Conservation (phyloP, 495 filamentous ascomycete species). For the Penicillium cataractarum region DNA sequence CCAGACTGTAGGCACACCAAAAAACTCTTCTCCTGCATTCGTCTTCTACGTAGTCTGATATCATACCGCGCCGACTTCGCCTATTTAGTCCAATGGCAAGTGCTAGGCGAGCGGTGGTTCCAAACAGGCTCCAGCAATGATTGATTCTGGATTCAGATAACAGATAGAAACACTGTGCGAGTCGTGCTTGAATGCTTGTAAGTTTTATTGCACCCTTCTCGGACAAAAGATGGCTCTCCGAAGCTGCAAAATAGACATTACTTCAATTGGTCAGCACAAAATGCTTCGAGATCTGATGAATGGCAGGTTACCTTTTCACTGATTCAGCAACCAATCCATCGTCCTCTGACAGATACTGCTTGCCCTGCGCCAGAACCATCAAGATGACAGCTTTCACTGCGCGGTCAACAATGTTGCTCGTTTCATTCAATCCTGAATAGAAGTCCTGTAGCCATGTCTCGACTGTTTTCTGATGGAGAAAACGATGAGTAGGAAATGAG, state of each 20-base stretch:
- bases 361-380: neutral
- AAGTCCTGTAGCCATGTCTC: neutral
- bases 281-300: neutral
- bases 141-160: slow-evolving; percentile 40
- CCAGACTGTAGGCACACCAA: neutral
- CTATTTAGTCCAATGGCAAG: slow-evolving; percentile 14
- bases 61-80: neutral
- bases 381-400: neutral
- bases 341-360: neutral
- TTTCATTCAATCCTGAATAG: neutral
- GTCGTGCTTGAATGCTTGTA: slow-evolving; percentile 37
- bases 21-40: neutral
- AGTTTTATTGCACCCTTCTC: slow-evolving; percentile 38
- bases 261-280: neutral
- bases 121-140: slow-evolving; percentile 42
- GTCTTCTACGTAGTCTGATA: neutral
- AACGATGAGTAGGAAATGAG: neutral
- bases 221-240: slow-evolving; percentile 5
- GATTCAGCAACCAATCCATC: neutral
- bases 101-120: neutral
- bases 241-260: neutral
- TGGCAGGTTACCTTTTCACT: neutral
- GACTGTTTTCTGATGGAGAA: neutral
- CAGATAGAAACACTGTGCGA: slow-evolving; percentile 41
- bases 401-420: neutral